Evolutionary conservation across 106 monocot species (phyloP).

Genomic region (Triglochin maritima): DNA sequence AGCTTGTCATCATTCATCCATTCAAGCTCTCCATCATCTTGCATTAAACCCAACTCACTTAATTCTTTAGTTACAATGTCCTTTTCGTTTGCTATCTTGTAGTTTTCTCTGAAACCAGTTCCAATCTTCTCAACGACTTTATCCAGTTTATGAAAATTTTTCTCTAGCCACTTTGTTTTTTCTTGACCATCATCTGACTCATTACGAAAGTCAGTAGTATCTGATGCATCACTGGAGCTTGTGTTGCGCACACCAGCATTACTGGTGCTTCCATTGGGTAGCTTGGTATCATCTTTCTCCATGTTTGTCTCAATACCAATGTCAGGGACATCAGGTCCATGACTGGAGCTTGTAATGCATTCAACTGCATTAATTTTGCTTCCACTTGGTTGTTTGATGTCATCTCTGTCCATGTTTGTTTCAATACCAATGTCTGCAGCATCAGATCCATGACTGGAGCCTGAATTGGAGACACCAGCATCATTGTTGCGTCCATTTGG

Average conservation of each 20-base stretch:
- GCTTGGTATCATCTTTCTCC: not conserved
- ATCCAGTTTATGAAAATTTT: constrained; percentile 52
- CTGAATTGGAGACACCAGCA: not conserved
- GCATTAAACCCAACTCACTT: constrained; percentile 33
- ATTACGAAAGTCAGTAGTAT: not conserved
- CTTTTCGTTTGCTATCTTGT: constrained; percentile 57
- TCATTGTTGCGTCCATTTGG: not conserved
- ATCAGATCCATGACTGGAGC: constrained; percentile 9
- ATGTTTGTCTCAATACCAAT: not conserved
- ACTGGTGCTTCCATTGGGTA: not conserved
- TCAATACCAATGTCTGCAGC: not conserved
- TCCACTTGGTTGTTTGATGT: not conserved
- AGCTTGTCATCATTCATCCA: constrained; percentile 84
- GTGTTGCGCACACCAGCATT: too few species aligned
- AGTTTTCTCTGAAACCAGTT: constrained; percentile 57
- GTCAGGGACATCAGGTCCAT: constrained; percentile 6
- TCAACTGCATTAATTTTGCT: not conserved
- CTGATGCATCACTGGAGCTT: too few species aligned
- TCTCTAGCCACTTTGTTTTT: constrained; percentile 41
- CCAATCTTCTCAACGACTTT: constrained; percentile 46
- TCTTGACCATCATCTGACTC: not conserved
- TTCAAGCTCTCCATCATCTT: constrained; percentile 50
- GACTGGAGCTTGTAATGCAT: not conserved
- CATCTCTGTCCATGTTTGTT: not conserved
- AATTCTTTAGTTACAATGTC: constrained; percentile 16